Percentiles rank a stretch among this genome's conserved stretches.
Conservation (phyloP, 352 stramenopile genomes). For the Pythium folliculosum region DNA sequence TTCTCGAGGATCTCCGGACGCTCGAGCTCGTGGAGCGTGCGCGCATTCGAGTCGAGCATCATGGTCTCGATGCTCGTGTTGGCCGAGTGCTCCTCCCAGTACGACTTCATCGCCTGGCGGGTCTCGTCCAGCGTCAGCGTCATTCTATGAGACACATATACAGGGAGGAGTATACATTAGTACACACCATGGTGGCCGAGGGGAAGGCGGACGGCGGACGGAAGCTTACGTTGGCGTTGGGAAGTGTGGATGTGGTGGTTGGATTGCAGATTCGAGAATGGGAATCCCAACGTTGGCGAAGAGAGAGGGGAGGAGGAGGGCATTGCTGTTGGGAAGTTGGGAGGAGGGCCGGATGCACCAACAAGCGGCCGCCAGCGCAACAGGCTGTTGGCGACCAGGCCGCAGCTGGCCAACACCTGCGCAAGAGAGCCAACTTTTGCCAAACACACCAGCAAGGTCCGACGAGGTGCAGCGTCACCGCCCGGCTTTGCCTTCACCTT, state of each 20-base stretch:
- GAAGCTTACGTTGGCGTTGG: conserved; percentile 18
- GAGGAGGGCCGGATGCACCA: background rate
- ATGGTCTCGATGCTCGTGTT: conserved; percentile 76
- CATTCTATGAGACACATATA: conserved; percentile 34
- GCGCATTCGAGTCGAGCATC: conserved; percentile 85
- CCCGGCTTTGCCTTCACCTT: conserved; percentile 11
- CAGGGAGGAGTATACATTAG: background rate
- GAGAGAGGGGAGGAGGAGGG: background rate
- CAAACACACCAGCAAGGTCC: background rate
- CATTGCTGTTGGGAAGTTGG: background rate
- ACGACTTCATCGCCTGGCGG: conserved; percentile 75
- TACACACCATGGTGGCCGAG: conserved; percentile 14
- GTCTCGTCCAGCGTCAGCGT: conserved; percentile 48
- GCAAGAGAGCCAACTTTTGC: background rate
- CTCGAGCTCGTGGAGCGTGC: conserved; percentile 72
- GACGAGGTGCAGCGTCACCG: conserved; percentile 13
- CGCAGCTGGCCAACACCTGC: background rate
- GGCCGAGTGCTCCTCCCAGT: conserved; percentile 76
- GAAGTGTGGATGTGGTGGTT: conserved; percentile 14
- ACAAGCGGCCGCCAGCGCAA: background rate
- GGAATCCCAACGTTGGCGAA: conserved; percentile 3
- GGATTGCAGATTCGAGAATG: conserved; percentile 15
- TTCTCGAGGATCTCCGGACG: conserved; percentile 78
- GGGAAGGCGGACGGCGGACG: background rate
- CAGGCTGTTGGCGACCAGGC: background rate